phyloP scores from a whole-genome alignment of 2,329 filamentous ascomycete genomes.

The Stemphylium vesicarium region DNA sequence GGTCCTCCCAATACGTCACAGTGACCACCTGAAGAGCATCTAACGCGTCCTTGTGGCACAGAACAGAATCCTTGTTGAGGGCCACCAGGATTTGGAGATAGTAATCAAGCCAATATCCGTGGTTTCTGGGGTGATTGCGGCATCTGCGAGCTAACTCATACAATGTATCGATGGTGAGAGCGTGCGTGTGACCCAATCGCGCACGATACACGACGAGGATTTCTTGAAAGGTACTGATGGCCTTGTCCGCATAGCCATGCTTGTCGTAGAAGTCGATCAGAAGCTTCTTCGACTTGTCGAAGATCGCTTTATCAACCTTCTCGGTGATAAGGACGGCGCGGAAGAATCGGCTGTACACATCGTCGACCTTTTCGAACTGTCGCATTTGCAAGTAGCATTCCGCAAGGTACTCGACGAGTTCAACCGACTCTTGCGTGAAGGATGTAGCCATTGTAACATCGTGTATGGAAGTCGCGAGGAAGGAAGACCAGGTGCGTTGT shows the following conservation, averaged over 20 bases:
- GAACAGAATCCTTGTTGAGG: constrained; percentile 49
- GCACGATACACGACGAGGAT: constrained; percentile 45
- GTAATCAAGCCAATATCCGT: constrained; percentile 55
- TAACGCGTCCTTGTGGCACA: constrained; percentile 49
- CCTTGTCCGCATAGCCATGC: constrained; percentile 47
- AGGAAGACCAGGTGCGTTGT: constrained; percentile 54
- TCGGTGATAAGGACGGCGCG: constrained; percentile 43
- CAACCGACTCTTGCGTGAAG: constrained; percentile 55
- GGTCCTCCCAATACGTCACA: constrained; percentile 54
- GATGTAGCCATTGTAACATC: constrained; percentile 54
- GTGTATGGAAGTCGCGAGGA: constrained; percentile 54
- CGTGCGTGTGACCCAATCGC: constrained; percentile 46
- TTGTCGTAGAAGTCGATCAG: constrained; percentile 50
- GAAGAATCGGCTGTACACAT: constrained; percentile 50
- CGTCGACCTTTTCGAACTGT: constrained; percentile 48
- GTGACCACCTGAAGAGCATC: constrained; percentile 52
- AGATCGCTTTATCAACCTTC: constrained; percentile 36
- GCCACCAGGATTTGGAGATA: constrained; percentile 56
- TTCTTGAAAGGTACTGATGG: constrained; percentile 46
- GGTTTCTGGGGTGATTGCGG: constrained; percentile 47
- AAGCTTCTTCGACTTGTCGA: constrained; percentile 44
- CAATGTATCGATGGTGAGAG: constrained; percentile 55
- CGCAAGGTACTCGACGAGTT: constrained; percentile 55
- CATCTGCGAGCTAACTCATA: constrained; percentile 54
- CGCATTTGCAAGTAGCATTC: constrained; percentile 53